Evolutionary conservation across 805 yeast genomes (phyloP).

Genomic region (Barnettozyma pratensis): DNA sequence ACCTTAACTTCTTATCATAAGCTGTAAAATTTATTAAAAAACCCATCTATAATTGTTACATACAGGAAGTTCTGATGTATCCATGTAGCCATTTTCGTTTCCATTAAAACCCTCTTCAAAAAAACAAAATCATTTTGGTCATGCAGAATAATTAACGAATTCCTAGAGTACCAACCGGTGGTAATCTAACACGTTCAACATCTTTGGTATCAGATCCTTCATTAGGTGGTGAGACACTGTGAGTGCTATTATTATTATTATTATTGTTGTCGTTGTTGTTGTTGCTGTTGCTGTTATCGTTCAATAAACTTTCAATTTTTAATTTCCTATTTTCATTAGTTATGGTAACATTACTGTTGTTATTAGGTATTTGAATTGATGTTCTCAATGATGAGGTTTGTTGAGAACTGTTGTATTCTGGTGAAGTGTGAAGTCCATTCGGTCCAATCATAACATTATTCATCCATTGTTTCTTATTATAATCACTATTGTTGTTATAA

Average conservation of each 20-base stretch:
- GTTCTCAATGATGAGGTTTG: neutral
- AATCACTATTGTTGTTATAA: neutral
- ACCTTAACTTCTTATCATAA: too few species aligned
- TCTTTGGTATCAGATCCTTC: neutral
- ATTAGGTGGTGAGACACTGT: too few species aligned
- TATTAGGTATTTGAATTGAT: neutral
- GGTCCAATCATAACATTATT: constrained; percentile 13
- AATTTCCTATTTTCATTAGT: constrained; percentile 12
- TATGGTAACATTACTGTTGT: neutral
- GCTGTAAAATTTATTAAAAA: too few species aligned
- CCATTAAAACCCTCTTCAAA: neutral
- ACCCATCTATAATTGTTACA: too few species aligned
- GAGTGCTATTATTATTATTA: too few species aligned
- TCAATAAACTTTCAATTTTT: constrained; percentile 18
- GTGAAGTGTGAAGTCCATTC: neutral
- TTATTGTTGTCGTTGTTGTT: too few species aligned
- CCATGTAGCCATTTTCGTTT: too few species aligned
- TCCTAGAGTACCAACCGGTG: constrained; percentile 21
- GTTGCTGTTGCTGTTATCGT: constrained; percentile 1
- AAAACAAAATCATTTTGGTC: neutral
- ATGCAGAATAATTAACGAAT: constrained; percentile 2
- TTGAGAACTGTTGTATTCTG: neutral
- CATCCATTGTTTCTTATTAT: constrained; percentile 15
- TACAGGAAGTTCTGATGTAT: too few species aligned
- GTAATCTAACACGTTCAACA: constrained; percentile 12